Conservation (phyloP, 2,329 filamentous ascomycete genomes). For the Aquanectria penicillioides region DNA sequence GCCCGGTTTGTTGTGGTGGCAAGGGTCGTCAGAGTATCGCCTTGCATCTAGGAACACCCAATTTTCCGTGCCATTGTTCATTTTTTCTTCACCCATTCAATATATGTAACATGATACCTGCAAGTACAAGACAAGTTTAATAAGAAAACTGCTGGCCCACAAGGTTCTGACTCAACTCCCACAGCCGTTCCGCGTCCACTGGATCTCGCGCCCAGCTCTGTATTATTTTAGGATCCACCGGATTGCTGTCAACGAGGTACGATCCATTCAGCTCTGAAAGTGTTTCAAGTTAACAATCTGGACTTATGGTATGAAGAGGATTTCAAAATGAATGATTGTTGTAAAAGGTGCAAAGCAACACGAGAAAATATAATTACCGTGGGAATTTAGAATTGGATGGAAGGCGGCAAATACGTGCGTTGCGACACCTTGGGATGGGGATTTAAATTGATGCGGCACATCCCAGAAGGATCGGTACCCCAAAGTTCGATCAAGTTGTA, state of each 20-base stretch:
- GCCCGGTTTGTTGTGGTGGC: too few species aligned
- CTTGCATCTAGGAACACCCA: too few species aligned
- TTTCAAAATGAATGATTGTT: not conserved
- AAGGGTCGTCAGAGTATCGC: too few species aligned
- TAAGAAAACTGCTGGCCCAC: not conserved
- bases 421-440: slow-evolving; percentile 2
- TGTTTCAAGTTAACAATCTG: not conserved
- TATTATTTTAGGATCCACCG: too few species aligned
- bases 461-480: not conserved
- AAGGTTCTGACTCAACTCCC: not conserved
- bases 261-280: not conserved
- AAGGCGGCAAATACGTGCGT: slow-evolving; percentile 5
- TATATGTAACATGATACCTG: too few species aligned
- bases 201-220: not conserved
- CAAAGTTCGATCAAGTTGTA: not conserved
- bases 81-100: too few species aligned
- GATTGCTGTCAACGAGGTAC: not conserved
- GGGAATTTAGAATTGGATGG: not conserved
- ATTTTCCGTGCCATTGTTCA: too few species aligned
- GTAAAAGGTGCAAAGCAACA: too few species aligned
- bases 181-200: too few species aligned
- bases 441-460: not conserved
- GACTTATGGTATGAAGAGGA: too few species aligned
- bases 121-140: too few species aligned
- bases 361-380: not conserved